These are phyloP conservation scores for Tylopilus sp. DNA, from an alignment of 768 basidiomycete species.

Conservation along the genomic window DNA sequence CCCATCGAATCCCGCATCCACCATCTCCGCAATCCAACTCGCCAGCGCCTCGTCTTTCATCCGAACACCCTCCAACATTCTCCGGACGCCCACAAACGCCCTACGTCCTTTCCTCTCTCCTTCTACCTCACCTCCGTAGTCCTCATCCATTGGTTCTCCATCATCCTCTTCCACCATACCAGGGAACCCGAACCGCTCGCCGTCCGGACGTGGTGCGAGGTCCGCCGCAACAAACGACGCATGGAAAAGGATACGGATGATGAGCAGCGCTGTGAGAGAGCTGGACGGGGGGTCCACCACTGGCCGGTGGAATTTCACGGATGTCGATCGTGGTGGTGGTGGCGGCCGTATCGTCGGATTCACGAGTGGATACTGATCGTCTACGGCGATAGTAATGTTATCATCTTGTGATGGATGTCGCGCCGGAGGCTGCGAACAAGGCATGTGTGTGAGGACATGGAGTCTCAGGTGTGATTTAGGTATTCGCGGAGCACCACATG, in stretches of 20 bases:
- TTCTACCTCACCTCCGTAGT: slow-evolving; percentile 49
- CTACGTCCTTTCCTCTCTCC: slow-evolving; percentile 68
- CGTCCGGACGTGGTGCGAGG: slow-evolving; percentile 64
- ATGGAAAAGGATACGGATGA: slow-evolving; percentile 81
- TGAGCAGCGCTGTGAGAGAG: slow-evolving; percentile 76
- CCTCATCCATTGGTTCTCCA: slow-evolving; percentile 47
- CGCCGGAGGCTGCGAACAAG: slow-evolving; percentile 49
- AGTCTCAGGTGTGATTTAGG: slow-evolving; percentile 52
- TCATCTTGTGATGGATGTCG: slow-evolving; percentile 72
- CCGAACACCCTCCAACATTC: slow-evolving; percentile 59
- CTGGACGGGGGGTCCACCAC: slow-evolving; percentile 63
- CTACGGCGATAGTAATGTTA: slow-evolving; percentile 62
- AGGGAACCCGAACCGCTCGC: slow-evolving; percentile 89
- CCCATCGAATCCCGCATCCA: slow-evolving; percentile 44
- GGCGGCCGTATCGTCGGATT: slow-evolving; percentile 65
- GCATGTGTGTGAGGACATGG: slow-evolving; percentile 77
- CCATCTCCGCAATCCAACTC: slow-evolving; percentile 60
- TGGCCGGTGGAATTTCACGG: slow-evolving; percentile 57
- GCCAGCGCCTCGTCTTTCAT: slow-evolving; percentile 61
- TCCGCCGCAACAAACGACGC: slow-evolving; percentile 70
- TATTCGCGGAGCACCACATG: slow-evolving; percentile 49
- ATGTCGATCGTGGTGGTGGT: slow-evolving; percentile 67
- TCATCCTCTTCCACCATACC: slow-evolving; percentile 75
- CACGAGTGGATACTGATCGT: slow-evolving; percentile 52
- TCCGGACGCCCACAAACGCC: slow-evolving; percentile 62